These are phyloP conservation scores for Coemansia aciculifera DNA, from an alignment of 192 early-diverging fungal species.

Conservation along the genomic window DNA sequence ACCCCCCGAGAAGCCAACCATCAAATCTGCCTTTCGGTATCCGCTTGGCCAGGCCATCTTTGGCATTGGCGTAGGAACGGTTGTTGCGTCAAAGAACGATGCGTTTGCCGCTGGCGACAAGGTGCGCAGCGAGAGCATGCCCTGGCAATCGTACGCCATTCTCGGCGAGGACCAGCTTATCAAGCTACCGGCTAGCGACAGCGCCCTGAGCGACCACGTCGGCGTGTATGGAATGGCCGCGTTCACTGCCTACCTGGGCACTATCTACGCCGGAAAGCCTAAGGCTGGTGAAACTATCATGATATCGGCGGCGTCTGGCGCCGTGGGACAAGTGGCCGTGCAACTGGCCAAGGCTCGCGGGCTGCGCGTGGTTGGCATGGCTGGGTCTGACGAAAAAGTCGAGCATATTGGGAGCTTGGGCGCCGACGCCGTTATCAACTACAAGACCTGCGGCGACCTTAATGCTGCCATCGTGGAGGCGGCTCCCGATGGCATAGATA, in stretches of 20 bases:
- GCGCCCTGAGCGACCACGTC: slow-evolving; percentile 62
- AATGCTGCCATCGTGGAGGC: slow-evolving; percentile 57
- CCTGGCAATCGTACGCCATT: slow-evolving; percentile 65
- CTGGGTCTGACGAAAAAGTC: slow-evolving; percentile 84
- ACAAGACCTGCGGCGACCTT: slow-evolving; percentile 71
- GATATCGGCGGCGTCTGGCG: slow-evolving; percentile 80
- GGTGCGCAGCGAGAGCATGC: slow-evolving; percentile 58
- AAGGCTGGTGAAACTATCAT: slow-evolving; percentile 82
- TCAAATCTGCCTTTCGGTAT: slow-evolving; percentile 47
- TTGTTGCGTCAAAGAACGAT: slow-evolving; percentile 65
- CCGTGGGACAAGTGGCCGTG: slow-evolving; percentile 76
- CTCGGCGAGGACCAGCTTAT: slow-evolving; percentile 22
- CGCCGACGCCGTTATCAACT: slow-evolving; percentile 89
- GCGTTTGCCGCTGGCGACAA: slow-evolving; percentile 62
- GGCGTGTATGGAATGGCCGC: slow-evolving; percentile 81
- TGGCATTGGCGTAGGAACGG: slow-evolving; percentile 63
- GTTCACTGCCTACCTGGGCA: slow-evolving; percentile 73
- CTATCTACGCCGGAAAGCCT: slow-evolving; percentile 66
- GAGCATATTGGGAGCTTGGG: slow-evolving; percentile 65
- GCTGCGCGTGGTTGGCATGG: slow-evolving; percentile 78
- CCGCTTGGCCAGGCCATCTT: slow-evolving; percentile 62
- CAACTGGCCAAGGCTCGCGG: slow-evolving; percentile 79
- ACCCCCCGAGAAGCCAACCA: slow-evolving; percentile 43
- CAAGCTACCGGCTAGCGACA: slow-evolving; percentile 20
- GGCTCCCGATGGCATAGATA: slow-evolving; percentile 80